Conservation (phyloP, 2,329 filamentous ascomycete genomes). For the Neopestalotiopsis sp. region DNA sequence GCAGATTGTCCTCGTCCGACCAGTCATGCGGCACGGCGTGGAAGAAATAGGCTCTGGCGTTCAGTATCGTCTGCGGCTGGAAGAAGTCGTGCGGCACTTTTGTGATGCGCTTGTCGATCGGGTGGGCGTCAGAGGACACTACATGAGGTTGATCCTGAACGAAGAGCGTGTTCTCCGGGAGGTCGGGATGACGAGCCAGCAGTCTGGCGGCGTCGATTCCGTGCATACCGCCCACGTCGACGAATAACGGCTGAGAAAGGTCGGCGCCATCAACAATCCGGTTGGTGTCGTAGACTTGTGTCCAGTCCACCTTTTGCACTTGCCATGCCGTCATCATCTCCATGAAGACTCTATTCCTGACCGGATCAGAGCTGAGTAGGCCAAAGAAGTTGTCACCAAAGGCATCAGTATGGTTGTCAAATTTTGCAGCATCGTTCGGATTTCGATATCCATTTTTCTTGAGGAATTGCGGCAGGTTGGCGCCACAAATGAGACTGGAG, state of each 20-base stretch:
- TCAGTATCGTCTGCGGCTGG: slow-evolving; percentile 32
- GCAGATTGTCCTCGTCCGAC: slow-evolving; percentile 37
- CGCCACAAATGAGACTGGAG: slow-evolving; percentile 22
- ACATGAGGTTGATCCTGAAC: slow-evolving; percentile 45
- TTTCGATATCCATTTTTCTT: slow-evolving; percentile 31
- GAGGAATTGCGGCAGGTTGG: slow-evolving; percentile 28
- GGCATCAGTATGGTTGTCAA: slow-evolving; percentile 27
- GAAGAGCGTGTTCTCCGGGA: slow-evolving; percentile 39
- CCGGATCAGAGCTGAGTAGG: slow-evolving; percentile 25
- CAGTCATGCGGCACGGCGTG: slow-evolving; percentile 46
- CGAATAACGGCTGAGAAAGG: slow-evolving; percentile 37
- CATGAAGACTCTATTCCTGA: slow-evolving; percentile 29
- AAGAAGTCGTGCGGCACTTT: slow-evolving; percentile 39
- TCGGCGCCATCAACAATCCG: slow-evolving; percentile 31
- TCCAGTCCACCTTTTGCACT: slow-evolving; percentile 30
- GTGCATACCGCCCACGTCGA: slow-evolving; percentile 48
- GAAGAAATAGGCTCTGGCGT: slow-evolving; percentile 38
- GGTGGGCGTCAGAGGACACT: slow-evolving; percentile 18
- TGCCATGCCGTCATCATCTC: slow-evolving; percentile 31
- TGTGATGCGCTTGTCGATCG: slow-evolving; percentile 29
- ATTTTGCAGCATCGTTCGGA: slow-evolving; percentile 26
- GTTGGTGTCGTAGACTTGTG: slow-evolving; percentile 32
- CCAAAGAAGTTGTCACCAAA: slow-evolving; percentile 31
- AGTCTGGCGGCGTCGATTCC: slow-evolving; percentile 43
- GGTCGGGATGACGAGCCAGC: slow-evolving; percentile 35